These are phyloP conservation scores for Thermothielavioides terrestris DNA, from an alignment of 495 filamentous ascomycete genomes.

Conservation along the genomic window DNA sequence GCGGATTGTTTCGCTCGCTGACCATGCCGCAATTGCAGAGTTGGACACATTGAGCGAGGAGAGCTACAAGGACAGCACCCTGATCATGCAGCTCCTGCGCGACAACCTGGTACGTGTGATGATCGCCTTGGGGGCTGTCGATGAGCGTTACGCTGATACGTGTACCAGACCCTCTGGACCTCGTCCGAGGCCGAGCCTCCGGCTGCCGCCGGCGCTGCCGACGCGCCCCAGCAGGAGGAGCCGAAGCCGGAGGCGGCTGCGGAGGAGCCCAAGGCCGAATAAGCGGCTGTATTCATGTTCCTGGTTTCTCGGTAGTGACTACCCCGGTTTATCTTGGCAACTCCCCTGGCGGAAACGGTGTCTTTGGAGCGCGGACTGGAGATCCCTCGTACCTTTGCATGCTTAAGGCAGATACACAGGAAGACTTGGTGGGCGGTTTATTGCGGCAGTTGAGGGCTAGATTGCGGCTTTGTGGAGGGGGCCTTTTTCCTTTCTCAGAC, in stretches of 20 bases:
- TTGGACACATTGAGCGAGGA: slow-evolving; percentile 98
- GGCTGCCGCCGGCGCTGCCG: slow-evolving; percentile 50
- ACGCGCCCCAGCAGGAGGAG: slow-evolving; percentile 50
- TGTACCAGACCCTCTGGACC: slow-evolving; percentile 87
- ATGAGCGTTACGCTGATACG: slow-evolving; percentile 7
- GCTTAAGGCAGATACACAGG: slow-evolving; percentile 43
- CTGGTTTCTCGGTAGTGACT: slow-evolving; percentile 27
- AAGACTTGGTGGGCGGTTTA: slow-evolving; percentile 32
- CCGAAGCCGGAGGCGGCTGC: slow-evolving; percentile 36
- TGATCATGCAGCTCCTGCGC: slow-evolving; percentile 98
- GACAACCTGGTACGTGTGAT: slow-evolving; percentile 81
- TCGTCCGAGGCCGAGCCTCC: slow-evolving; percentile 91
- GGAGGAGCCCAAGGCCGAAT: slow-evolving; percentile 48
- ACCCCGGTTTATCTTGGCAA: slow-evolving; percentile 34
- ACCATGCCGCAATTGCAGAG: slow-evolving; percentile 49
- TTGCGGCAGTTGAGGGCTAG: slow-evolving; percentile 29
- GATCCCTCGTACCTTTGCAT: slow-evolving; percentile 44
- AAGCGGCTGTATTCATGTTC: slow-evolving; percentile 27
- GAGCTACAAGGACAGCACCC: slow-evolving; percentile 99
- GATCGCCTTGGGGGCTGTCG: not conserved
- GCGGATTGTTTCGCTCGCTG: slow-evolving; percentile 10
- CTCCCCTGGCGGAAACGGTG: slow-evolving; percentile 39
- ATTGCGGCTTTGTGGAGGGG: slow-evolving; percentile 36
- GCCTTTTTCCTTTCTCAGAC: slow-evolving; percentile 32
- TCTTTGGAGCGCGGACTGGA: slow-evolving; percentile 47